Evolutionary conservation across 2,329 filamentous ascomycete species (phyloP).

Genomic region (Lasiodiplodia citricola): DNA sequence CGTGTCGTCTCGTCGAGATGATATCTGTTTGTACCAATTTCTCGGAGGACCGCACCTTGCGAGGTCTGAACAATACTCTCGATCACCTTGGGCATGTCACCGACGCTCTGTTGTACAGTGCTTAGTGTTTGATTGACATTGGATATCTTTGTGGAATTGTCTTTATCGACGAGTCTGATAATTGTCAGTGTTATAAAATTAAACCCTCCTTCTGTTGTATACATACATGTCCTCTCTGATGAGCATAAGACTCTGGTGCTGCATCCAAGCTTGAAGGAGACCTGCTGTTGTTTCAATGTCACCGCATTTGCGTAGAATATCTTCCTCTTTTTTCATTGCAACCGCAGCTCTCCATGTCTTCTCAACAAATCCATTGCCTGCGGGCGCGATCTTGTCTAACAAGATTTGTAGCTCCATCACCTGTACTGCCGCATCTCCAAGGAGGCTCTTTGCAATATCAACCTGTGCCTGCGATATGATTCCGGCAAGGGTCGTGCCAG

Average conservation of each 20-base stretch:
- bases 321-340: background rate
- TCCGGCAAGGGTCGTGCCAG: background rate
- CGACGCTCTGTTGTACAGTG: background rate
- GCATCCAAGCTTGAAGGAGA: background rate
- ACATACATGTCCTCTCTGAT: background rate
- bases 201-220: rapidly evolving
- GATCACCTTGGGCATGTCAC: background rate
- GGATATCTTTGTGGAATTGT: background rate
- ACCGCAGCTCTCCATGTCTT: background rate
- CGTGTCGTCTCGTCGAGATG: background rate
- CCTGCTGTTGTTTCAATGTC: background rate
- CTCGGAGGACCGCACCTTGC: background rate
- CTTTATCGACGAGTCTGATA: background rate
- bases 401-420: background rate
- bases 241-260: background rate
- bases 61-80: background rate
- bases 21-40: background rate
- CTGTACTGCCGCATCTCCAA: background rate
- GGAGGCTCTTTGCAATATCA: background rate
- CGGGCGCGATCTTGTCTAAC: background rate
- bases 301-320: background rate
- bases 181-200: background rate
- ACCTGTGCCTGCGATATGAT: background rate
- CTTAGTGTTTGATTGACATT: background rate
- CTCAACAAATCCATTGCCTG: background rate